phyloP scores from a whole-genome alignment of 305 asterid genomes.

The Fraxinus paxiana region DNA sequence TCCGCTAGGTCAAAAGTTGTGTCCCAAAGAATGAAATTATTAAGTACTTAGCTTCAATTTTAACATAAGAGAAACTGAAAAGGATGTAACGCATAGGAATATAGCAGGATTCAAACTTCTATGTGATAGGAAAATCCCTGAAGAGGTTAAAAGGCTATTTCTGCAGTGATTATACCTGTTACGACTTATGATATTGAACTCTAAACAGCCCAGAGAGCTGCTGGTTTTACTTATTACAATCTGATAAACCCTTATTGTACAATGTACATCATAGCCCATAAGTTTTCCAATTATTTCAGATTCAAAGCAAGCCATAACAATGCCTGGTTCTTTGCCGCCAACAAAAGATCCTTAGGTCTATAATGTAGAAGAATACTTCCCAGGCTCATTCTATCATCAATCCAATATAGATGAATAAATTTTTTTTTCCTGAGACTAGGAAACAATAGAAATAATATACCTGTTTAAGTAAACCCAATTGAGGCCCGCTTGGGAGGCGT shows the following conservation, averaged over 20 bases:
- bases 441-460: slow-evolving; percentile 7
- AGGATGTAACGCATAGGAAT: neutral
- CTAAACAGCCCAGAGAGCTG: neutral
- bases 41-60: neutral
- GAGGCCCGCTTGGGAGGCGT: neutral
- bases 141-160: neutral
- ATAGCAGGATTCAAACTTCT: neutral
- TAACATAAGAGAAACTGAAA: neutral
- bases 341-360: neutral
- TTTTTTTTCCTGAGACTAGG: neutral
- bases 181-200: neutral
- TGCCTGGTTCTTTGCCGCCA: neutral
- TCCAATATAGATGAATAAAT: neutral
- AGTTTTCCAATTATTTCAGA: neutral
- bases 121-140: neutral
- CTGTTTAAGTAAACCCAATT: neutral
- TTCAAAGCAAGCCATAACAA: neutral
- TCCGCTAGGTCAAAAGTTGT: neutral
- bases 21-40: neutral
- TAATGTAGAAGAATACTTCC: neutral
- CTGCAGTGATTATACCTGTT: neutral
- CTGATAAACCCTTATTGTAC: neutral
- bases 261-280: neutral
- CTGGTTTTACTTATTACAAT: neutral
- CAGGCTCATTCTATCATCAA: neutral